phyloP scores from a whole-genome alignment of 495 filamentous ascomycete species.

The Xylaria castorea region DNA sequence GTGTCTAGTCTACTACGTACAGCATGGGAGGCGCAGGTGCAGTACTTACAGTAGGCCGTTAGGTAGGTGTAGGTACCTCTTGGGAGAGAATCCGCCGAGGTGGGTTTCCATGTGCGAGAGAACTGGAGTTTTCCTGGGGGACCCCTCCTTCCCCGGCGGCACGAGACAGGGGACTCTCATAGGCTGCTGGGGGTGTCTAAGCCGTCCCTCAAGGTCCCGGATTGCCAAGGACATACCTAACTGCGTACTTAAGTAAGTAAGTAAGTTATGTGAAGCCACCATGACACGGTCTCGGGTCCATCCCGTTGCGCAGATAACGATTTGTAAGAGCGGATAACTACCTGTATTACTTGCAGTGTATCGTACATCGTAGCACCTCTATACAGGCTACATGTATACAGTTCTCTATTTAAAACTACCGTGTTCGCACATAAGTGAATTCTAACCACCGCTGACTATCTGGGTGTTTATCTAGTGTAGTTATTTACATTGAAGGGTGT shows the following conservation, averaged over 20 bases:
- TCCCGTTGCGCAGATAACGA: conserved; percentile 18
- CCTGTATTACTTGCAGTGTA: background rate
- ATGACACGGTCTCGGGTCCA: conserved; percentile 7
- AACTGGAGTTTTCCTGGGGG: conserved; percentile 6
- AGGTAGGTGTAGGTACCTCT: no score
- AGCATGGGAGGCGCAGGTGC: background rate
- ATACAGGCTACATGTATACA: background rate
- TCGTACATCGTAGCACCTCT: background rate
- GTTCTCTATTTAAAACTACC: background rate
- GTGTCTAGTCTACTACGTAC: background rate
- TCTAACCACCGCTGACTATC: background rate
- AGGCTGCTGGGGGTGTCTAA: background rate
- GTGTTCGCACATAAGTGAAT: background rate
- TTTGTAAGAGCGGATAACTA: background rate
- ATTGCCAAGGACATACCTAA: conserved; percentile 5
- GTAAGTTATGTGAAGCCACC: conserved; percentile 19
- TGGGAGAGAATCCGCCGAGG: background rate
- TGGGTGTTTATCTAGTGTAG: no score
- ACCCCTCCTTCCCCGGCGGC: background rate
- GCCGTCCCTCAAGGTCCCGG: background rate
- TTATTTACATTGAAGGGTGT: background rate
- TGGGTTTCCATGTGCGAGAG: conserved; percentile 14
- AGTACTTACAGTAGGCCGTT: no score
- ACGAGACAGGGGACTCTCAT: conserved; percentile 13
- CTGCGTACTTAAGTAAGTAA: no score